Evolutionary conservation across 768 basidiomycete species (phyloP), one percentile per base, ranked within the genome.

Genomic region (Panaeolus cyanescens): DNA sequence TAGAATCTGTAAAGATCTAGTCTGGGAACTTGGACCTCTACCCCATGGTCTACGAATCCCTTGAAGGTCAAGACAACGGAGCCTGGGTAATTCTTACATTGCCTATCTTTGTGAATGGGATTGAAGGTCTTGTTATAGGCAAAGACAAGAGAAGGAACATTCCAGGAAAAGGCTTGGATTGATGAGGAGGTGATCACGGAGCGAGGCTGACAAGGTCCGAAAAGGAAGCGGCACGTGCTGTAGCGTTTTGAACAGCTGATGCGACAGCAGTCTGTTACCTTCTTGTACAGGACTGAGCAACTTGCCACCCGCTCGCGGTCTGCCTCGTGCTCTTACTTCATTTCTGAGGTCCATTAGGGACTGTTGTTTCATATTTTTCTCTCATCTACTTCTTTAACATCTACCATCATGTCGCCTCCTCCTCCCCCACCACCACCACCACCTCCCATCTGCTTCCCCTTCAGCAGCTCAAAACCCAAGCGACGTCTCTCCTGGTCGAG

Each of bases 361-460:
- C 62, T 60, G 64, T 64, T 57, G 55, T 55, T 64, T 64, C 58
- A 61, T 62, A 62, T 50, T 31, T 59, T 37, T 50, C 37, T 55
- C 36, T 60, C 62, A 60, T 60, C 65, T 57, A 37, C 63, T 67
- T 71, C 63, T 63, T 65, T 68, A 58, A 64, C 66, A 59, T 74
- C 77, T 68, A 74, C 70, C 71, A 83, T 83, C 82, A 67, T 82
- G 55, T 83, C 83, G 30, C 81, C 83, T 3, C 82, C 82, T 20
- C 85, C 83, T 15, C 84, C 84, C 0, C 84, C 83, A 7, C 85
- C 85, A 1, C 83, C 84, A 12, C 85, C 85, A 2, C 82, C 84
- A 0, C 85, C 85, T 6, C 84, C 85, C 15, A 79, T 86, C 61
- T 89, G 87, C 64, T 80, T 88, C 31, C 87, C 87, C 3, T 89